A percentile compares a stretch with the other conserved stretches of the same genome.
phyloP scores from a whole-genome alignment of 306 rosid species.

The Oemleria cerasiformis region DNA sequence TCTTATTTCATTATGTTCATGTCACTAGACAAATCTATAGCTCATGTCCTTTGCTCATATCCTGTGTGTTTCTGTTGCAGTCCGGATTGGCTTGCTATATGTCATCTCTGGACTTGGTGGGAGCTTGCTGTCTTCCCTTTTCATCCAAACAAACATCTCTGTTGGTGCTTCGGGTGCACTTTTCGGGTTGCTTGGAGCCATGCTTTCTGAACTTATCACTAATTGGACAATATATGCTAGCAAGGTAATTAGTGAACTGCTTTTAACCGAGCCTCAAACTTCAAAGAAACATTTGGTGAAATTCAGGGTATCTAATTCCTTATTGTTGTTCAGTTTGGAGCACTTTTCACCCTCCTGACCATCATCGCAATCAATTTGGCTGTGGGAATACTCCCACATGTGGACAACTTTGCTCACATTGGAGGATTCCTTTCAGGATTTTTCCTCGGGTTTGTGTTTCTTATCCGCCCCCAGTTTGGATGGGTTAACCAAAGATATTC shows the following conservation, averaged over 20 bases:
- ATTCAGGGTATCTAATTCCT: not conserved
- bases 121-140: slow-evolving; percentile 80
- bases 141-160: slow-evolving; percentile 80
- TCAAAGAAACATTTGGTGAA: not conserved
- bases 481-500: slow-evolving; percentile 81
- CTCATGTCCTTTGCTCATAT: slow-evolving; percentile 19
- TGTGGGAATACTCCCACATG: slow-evolving; percentile 91
- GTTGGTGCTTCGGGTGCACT: slow-evolving; percentile 99
- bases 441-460: slow-evolving; percentile 89
- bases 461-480: slow-evolving; percentile 91
- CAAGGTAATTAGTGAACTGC: slow-evolving; percentile 52
- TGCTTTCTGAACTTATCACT: slow-evolving; percentile 96
- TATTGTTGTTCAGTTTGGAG: slow-evolving; percentile 53
- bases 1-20: not conserved
- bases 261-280: not conserved
- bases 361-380: slow-evolving; percentile 80
- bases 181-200: slow-evolving; percentile 89
- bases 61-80: slow-evolving; percentile 35
- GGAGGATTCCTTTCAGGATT: slow-evolving; percentile 93
- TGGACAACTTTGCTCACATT: slow-evolving; percentile 95
- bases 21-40: slow-evolving; percentile 5
- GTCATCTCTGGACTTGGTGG: slow-evolving; percentile 93
- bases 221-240: slow-evolving; percentile 85
- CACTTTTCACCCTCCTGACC: slow-evolving; percentile 67
- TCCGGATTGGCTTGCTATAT: slow-evolving; percentile 72